A percentile compares a stretch with the other conserved stretches of the same genome.
phyloP scores from a whole-genome alignment of 2,329 filamentous ascomycete species.

The Fusarium compactum region DNA sequence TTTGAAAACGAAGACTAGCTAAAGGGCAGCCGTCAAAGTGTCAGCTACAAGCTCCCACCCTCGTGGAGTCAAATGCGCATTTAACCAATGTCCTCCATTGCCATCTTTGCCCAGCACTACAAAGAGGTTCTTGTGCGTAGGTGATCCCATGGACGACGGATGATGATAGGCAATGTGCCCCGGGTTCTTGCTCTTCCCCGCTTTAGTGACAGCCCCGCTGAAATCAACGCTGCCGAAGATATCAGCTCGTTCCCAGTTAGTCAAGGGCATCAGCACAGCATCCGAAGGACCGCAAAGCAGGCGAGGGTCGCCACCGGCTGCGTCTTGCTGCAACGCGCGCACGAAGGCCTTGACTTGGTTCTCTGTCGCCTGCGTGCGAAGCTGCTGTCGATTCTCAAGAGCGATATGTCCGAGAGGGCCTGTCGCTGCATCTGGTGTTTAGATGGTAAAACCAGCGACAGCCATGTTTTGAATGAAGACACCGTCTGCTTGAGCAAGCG shows the following conservation, averaged over 20 bases:
- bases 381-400: background rate
- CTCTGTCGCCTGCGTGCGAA: background rate
- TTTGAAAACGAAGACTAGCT: too few species aligned
- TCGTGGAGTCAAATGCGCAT: background rate
- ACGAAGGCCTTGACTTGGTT: background rate
- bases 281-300: background rate
- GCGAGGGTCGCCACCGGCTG: background rate
- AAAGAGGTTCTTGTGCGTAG: background rate
- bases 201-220: background rate
- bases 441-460: background rate
- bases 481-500: background rate
- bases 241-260: background rate
- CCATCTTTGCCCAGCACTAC: background rate
- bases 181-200: background rate
- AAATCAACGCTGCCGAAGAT: background rate
- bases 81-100: background rate
- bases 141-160: background rate
- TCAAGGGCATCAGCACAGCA: background rate
- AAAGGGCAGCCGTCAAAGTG: background rate
- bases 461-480: background rate
- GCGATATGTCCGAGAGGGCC: background rate
- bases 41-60: background rate
- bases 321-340: background rate
- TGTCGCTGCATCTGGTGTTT: background rate
- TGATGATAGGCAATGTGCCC: background rate